Percentiles rank a stretch among this genome's conserved stretches.
phyloP scores from a whole-genome alignment of 352 stramenopile genomes.

The Albugo laibachii region DNA sequence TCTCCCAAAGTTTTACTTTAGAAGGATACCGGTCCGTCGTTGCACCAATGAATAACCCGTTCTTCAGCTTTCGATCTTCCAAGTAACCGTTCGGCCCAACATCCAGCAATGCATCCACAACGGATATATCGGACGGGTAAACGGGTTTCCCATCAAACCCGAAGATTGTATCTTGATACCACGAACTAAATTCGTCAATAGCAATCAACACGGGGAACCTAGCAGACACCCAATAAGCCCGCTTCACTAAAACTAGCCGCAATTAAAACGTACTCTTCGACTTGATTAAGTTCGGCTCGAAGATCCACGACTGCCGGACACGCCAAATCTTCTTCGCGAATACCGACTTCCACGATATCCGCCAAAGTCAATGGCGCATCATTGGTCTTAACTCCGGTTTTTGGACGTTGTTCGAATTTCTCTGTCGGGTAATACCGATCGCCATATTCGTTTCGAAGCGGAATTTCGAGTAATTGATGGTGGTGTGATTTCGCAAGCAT shows the following conservation, averaged over 20 bases:
- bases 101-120: slow-evolving; percentile 57
- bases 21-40: slow-evolving; percentile 70
- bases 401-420: slow-evolving; percentile 7
- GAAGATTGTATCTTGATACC: slow-evolving; percentile 73
- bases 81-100: slow-evolving; percentile 39
- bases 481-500: slow-evolving; percentile 61
- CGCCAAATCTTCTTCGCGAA: slow-evolving; percentile 64
- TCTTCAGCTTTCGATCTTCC: slow-evolving; percentile 36
- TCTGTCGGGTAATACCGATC: slow-evolving; percentile 64
- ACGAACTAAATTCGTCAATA: slow-evolving; percentile 79
- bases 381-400: slow-evolving; percentile 43
- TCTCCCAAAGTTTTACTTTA: slow-evolving; percentile 55
- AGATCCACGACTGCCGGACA: slow-evolving; percentile 66
- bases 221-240: background rate
- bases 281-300: slow-evolving; percentile 46
- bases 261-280: slow-evolving; percentile 22
- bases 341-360: slow-evolving; percentile 57
- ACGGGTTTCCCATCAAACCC: slow-evolving; percentile 69
- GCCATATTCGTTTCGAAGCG: slow-evolving; percentile 43
- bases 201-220: slow-evolving; percentile 62
- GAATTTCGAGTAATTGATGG: slow-evolving; percentile 38
- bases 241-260: background rate
- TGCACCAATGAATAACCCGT: slow-evolving; percentile 67
- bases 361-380: slow-evolving; percentile 34
- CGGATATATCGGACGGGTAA: slow-evolving; percentile 48